Percentiles rank a stretch among this genome's conserved stretches.
phyloP scores from a whole-genome alignment of 2,329 filamentous ascomycete species.

The Didymella glomerata region DNA sequence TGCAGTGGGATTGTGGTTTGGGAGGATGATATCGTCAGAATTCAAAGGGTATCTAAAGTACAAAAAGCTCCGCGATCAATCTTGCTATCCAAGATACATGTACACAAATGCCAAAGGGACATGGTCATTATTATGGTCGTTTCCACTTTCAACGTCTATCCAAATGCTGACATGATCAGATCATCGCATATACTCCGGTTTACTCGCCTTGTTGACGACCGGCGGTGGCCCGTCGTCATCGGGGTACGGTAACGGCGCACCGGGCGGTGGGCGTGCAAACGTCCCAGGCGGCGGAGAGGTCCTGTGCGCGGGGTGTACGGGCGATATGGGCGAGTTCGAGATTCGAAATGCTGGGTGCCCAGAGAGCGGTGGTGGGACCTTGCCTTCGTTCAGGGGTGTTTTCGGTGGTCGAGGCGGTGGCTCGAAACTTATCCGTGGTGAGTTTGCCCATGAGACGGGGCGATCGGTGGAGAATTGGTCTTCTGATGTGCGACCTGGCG shows the following conservation, averaged over 20 bases:
- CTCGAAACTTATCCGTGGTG: slow-evolving; percentile 40
- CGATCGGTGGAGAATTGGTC: slow-evolving; percentile 41
- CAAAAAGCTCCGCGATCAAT: slow-evolving; percentile 5
- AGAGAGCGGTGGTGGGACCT: slow-evolving; percentile 24
- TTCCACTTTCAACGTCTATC: neutral
- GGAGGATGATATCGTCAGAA: too few relatives aligned
- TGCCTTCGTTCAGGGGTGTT: slow-evolving; percentile 48
- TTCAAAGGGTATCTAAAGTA: slow-evolving; percentile 22
- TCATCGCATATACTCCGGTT: slow-evolving; percentile 69
- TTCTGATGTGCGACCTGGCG: slow-evolving; percentile 48
- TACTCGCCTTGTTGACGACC: slow-evolving; percentile 82
- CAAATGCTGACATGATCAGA: neutral
- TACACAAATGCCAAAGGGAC: slow-evolving; percentile 8
- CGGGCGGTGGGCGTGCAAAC: slow-evolving; percentile 44
- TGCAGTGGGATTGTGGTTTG: too few relatives aligned
- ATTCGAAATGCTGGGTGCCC: slow-evolving; percentile 18
- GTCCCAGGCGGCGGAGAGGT: slow-evolving; percentile 41
- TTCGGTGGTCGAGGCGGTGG: slow-evolving; percentile 53
- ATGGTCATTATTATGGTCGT: slow-evolving; percentile 14
- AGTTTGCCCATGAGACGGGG: slow-evolving; percentile 37
- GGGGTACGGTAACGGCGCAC: slow-evolving; percentile 75
- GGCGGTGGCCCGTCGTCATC: slow-evolving; percentile 82
- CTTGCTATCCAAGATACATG: slow-evolving; percentile 2
- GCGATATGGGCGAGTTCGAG: slow-evolving; percentile 8
- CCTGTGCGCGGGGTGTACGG: slow-evolving; percentile 5